Percentiles rank a stretch among this genome's conserved stretches.
phyloP scores from a whole-genome alignment of 148 eudicot species.

The Dysphania ambrosioides region DNA sequence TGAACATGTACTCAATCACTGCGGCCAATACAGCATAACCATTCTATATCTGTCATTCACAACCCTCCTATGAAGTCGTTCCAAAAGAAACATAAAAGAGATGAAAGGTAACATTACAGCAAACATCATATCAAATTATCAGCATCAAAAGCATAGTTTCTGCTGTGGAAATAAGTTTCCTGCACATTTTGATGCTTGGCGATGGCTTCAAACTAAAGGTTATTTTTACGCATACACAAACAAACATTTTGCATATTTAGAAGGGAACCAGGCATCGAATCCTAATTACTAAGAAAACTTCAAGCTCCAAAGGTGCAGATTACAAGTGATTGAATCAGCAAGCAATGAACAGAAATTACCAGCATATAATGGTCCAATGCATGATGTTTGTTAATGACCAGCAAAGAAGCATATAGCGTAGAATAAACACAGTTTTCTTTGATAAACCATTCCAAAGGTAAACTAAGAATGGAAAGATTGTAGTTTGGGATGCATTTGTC shows the following conservation, averaged over 20 bases:
- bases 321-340: too few species aligned
- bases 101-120: not conserved
- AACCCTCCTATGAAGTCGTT: too few species aligned
- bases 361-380: too few species aligned
- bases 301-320: too few species aligned
- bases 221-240: not conserved
- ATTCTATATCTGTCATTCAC: slow-evolving; percentile 3
- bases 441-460: not conserved
- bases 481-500: not conserved
- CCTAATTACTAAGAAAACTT: not conserved
- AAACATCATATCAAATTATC: not conserved
- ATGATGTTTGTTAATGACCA: too few species aligned
- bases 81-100: not conserved
- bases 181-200: not conserved
- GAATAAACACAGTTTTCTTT: not conserved
- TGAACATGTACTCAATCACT: slow-evolving; percentile 14
- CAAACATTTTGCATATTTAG: not conserved
- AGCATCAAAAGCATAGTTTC: not conserved
- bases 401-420: not conserved
- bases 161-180: not conserved
- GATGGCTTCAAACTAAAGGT: not conserved
- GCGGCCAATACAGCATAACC: slow-evolving; percentile 1
- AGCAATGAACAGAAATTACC: too few species aligned
- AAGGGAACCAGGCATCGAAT: not conserved
- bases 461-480: not conserved